Percentiles rank a stretch among this genome's conserved stretches.
Evolutionary conservation across 2,329 filamentous ascomycete species (phyloP).

Genomic region (Pseudocercospora eumusae): DNA sequence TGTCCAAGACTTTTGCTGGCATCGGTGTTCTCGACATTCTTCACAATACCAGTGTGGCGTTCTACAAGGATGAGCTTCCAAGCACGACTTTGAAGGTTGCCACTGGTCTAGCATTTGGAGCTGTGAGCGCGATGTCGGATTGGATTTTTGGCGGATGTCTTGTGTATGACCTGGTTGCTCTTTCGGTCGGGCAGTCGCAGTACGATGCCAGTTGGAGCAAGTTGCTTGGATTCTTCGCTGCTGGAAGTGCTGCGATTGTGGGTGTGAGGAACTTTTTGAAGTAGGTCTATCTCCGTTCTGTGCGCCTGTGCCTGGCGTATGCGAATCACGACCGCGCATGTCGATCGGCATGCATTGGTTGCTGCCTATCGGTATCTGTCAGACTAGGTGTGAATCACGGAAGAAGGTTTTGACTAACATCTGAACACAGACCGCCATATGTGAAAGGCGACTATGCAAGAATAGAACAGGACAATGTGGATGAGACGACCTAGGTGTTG

Average conservation of each 20-base stretch:
- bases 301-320: not conserved
- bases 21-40: constrained; percentile 62
- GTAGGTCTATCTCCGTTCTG: constrained; percentile 46
- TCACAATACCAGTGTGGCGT: constrained; percentile 60
- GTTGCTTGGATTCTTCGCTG: constrained; percentile 55
- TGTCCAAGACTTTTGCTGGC: constrained; percentile 61
- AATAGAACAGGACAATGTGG: constrained; percentile 20
- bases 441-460: constrained; percentile 32
- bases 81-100: constrained; percentile 52
- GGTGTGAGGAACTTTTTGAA: constrained; percentile 54
- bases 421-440: constrained; percentile 36
- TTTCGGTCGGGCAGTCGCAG: constrained; percentile 58
- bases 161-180: constrained; percentile 59
- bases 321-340: no score
- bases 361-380: not conserved
- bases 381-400: not conserved
- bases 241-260: constrained; percentile 56
- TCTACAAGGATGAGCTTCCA: constrained; percentile 53
- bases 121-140: constrained; percentile 53
- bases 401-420: not conserved
- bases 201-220: constrained; percentile 52
- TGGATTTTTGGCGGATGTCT: constrained; percentile 63
- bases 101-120: constrained; percentile 58
- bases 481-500: not conserved
- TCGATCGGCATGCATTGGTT: not conserved